These are phyloP conservation scores for Agrocybe pediades DNA, from an alignment of 768 basidiomycete species.

Conservation along the genomic window DNA sequence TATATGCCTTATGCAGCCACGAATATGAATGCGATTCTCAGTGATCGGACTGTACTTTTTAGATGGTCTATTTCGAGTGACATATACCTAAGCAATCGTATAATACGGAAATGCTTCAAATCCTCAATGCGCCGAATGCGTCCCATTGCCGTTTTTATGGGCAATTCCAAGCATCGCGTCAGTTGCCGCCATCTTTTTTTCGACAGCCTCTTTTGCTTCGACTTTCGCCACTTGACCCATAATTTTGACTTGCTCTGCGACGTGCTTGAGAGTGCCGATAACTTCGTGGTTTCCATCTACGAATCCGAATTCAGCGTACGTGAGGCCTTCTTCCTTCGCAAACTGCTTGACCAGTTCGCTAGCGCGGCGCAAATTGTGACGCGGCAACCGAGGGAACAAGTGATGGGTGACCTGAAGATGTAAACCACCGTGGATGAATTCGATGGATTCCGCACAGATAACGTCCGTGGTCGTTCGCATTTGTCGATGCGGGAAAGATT, in stretches of 20 bases:
- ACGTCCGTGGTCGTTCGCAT: slow-evolving; percentile 98
- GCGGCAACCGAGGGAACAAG: slow-evolving; percentile 91
- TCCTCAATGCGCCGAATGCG: background rate
- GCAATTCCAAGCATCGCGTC: slow-evolving; percentile 11
- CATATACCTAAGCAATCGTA: background rate
- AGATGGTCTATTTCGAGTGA: background rate
- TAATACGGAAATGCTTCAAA: slow-evolving; percentile 1
- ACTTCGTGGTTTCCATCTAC: slow-evolving; percentile 86
- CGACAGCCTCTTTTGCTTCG: slow-evolving; percentile 68
- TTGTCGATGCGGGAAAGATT: slow-evolving; percentile 93
- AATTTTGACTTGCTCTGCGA: slow-evolving; percentile 86
- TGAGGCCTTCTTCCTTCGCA: slow-evolving; percentile 80
- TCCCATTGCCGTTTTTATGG: slow-evolving; percentile 6
- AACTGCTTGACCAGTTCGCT: slow-evolving; percentile 85
- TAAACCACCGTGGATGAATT: slow-evolving; percentile 94
- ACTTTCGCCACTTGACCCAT: slow-evolving; percentile 79
- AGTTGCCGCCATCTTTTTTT: slow-evolving; percentile 38
- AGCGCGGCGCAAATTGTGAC: slow-evolving; percentile 88
- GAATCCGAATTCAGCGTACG: slow-evolving; percentile 92
- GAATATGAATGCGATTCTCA: slow-evolving; percentile 32
- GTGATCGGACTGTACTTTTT: background rate
- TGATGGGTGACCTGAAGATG: slow-evolving; percentile 98
- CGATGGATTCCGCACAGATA: slow-evolving; percentile 79
- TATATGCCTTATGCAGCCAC: slow-evolving; percentile 37
- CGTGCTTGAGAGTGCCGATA: slow-evolving; percentile 74